Conservation (phyloP, 352 stramenopile genomes). For the Pythium rishiriense region DNA sequence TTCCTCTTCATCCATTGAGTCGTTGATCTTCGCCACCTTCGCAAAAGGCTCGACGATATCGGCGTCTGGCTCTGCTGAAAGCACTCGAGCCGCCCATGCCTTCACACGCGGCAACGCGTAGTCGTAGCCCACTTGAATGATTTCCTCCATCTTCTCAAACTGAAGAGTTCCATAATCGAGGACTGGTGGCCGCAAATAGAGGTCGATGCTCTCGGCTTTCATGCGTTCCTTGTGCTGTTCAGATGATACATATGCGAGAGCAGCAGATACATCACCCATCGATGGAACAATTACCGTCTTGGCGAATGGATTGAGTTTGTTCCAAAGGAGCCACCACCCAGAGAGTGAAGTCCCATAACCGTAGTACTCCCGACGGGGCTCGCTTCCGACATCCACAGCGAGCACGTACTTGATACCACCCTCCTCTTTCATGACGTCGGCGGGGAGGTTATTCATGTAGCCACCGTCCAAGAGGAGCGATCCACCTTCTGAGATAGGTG, state of each 20-base stretch:
- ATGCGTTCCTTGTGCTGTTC: slow-evolving; percentile 89
- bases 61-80: slow-evolving; percentile 57
- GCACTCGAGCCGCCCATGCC: slow-evolving; percentile 54
- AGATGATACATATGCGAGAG: slow-evolving; percentile 87
- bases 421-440: slow-evolving; percentile 91
- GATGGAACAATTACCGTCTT: slow-evolving; percentile 88
- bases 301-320: slow-evolving; percentile 89
- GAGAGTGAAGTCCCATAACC: slow-evolving; percentile 80
- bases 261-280: slow-evolving; percentile 91
- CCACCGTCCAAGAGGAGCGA: slow-evolving; percentile 89
- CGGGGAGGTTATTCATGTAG: slow-evolving; percentile 94
- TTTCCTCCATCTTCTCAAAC: slow-evolving; percentile 92
- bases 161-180: slow-evolving; percentile 90
- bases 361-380: slow-evolving; percentile 73
- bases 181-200: slow-evolving; percentile 89
- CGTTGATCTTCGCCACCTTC: slow-evolving; percentile 14
- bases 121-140: slow-evolving; percentile 84
- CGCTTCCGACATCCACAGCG: slow-evolving; percentile 88
- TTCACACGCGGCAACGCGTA: slow-evolving; percentile 75
- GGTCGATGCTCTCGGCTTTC: slow-evolving; percentile 81
- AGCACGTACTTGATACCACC: slow-evolving; percentile 89
- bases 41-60: slow-evolving; percentile 48
- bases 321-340: slow-evolving; percentile 91
- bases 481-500: slow-evolving; percentile 87
- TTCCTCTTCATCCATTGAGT: slow-evolving; percentile 9